phyloP scores from a whole-genome alignment of 2,329 filamentous ascomycete genomes.

The Colletotrichum sp. region DNA sequence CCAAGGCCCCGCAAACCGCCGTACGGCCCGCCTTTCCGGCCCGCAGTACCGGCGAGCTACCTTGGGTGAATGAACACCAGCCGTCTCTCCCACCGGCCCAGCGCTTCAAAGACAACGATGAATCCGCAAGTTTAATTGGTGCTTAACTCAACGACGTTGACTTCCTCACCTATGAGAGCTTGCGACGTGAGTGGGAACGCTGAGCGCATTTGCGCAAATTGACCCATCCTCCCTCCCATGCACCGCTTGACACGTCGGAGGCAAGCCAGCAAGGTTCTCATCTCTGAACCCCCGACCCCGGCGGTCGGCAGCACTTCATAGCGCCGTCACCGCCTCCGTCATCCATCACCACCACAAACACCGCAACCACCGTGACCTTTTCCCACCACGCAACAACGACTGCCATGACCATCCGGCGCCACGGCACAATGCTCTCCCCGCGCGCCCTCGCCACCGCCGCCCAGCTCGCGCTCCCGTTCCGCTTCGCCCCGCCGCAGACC shows the following conservation, averaged over 20 bases:
- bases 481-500: constrained; percentile 2
- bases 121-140: neutral
- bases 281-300: neutral
- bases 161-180: neutral
- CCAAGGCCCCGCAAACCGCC: neutral
- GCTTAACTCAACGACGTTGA: neutral
- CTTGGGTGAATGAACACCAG: neutral
- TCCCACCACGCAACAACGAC: neutral
- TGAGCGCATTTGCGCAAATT: constrained; percentile 3
- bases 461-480: constrained; percentile 3
- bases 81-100: neutral
- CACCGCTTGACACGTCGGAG: neutral
- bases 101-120: neutral
- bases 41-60: neutral
- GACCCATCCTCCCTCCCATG: neutral
- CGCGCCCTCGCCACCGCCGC: constrained; percentile 2
- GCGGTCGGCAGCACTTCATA: neutral
- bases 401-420: neutral
- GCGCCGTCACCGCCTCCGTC: neutral
- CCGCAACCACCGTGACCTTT: neutral
- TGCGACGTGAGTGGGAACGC: neutral
- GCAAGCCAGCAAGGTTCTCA: neutral
- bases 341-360: neutral
- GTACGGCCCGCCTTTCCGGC: neutral
- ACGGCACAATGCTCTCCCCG: neutral